Percentiles rank a stretch among this genome's conserved stretches.
Conservation (phyloP, 352 stramenopile species). For the Phytophthora agathidicida region DNA sequence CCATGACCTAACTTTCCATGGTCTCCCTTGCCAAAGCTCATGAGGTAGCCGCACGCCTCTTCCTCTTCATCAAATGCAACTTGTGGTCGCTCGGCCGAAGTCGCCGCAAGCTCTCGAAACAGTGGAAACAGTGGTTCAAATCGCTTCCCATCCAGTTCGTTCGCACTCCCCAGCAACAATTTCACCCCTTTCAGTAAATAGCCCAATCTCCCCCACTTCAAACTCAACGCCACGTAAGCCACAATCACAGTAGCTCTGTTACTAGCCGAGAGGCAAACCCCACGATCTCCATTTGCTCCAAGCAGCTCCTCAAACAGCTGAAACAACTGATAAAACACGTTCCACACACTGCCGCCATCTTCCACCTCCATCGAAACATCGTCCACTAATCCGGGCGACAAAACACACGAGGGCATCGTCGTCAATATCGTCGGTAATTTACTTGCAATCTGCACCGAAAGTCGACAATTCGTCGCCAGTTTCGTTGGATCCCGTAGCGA, state of each 20-base stretch:
- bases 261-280: conserved; percentile 9
- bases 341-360: conserved; percentile 22
- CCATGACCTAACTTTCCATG: conserved; percentile 86
- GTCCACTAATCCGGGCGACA: conserved; percentile 56
- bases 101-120: conserved; percentile 44
- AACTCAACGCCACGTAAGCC: conserved; percentile 64
- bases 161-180: conserved; percentile 38
- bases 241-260: conserved; percentile 47
- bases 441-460: conserved; percentile 54
- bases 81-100: conserved; percentile 30
- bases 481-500: conserved; percentile 43
- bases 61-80: conserved; percentile 37
- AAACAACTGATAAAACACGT: conserved; percentile 66
- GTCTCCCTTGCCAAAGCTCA: conserved; percentile 88
- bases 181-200: conserved; percentile 54
- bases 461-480: conserved; percentile 27
- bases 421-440: conserved; percentile 68
- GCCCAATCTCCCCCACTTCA: conserved; percentile 70
- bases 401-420: conserved; percentile 52
- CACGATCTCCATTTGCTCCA: conserved; percentile 1
- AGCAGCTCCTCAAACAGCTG: conserved; percentile 50
- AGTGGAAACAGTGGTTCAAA: conserved; percentile 43
- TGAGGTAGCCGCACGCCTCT: conserved; percentile 48
- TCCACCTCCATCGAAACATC: conserved; percentile 2
- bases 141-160: conserved; percentile 11